Base-by-base conservation (phyloP, 2,329 filamentous ascomycete species). In the Neocatenulostroma microsporum region DNA sequence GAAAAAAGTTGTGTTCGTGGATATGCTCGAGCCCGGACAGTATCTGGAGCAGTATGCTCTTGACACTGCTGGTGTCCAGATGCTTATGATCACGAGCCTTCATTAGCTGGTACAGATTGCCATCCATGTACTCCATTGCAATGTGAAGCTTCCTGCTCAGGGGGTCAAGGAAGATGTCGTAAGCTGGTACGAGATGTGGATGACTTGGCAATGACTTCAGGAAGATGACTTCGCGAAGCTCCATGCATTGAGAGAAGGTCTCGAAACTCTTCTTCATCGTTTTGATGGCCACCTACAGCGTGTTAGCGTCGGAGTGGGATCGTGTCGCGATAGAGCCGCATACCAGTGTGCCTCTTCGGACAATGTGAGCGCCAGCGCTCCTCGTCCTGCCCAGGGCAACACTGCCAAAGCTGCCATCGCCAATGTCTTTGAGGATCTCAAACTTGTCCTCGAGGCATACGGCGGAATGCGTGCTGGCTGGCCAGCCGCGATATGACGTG, bases 181-280 rank as follows among this genome's bases (percentile, higher is more conserved):
- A 75, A 4, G 91, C 89, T 23, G 91, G 91, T n/a, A 98, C 91
- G 21, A 98, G 75, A 62, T 98, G 91, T 51, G 80, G 78, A 58
- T 98, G 91, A 29, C 76, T 70, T 2, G 91, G 91, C 12, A 98
- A 70, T 9, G 87, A 89, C 56, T 86, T 81, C 30, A 98, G 70
- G 64, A 98, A 98, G 59, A 98, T 91, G 48, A 98, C 91, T 63
- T 98, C 91, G 44, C 91, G 82, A 36, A 98, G 76, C 63, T 98
- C 91, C 46, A 95, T 67, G 61, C 91, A 98, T 35, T 87, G 83
- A 12, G 76, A 69, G 57, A 95, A 87, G 2, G 85, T 94, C 53
- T 96, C 88, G 54, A 96, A 98, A 0, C 83, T 88, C 76, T 98
- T 98, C 74, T 98, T 98, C 91, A 98, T 98, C 5, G 91, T 96